Base-by-base conservation (phyloP, 2,329 filamentous ascomycete species). In the Nigrospora sphaerica region DNA sequence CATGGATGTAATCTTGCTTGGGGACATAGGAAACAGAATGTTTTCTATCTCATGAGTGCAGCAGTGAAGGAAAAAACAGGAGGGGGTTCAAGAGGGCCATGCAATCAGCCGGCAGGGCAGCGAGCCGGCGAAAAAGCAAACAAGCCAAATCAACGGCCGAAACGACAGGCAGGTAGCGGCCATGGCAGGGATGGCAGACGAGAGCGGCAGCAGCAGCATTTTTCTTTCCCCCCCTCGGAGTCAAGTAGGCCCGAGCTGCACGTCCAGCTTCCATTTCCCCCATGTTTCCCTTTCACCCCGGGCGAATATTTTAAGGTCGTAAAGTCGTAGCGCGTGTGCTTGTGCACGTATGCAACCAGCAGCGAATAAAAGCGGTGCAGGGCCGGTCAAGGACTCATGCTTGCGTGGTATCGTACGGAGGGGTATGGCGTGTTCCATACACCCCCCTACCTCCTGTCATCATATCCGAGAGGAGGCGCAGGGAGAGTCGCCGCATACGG, bases 401-500 rank as follows among this genome's bases (percentile, higher is more conserved):
- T 12, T 36, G 38, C 16, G 14, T 12, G 7, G 23, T 28, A 28
- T 28, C 23, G 23, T 28, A 28, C 23, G 23, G 23, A 5, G 7
- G 23, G 23, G 23, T 2, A 6, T 28, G 23, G 23, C 23, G 7
- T 28, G 4, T 28, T 28, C 6, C 23, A 28, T 34, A 19, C 39
- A 46, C 47, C 47, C 57, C 53, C 41, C 58, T 58, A 69, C 53
- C 62, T 64, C 59, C 64, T 63, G 50, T 63, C 62, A 45, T 63
- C 62, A 45, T 64, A 61, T 11, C 61, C 65, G 44, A 64, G 54
- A 46, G 68, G 64, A 50, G 68, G 67, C 9, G 71, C 65, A 36
- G 73, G 69, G 43, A 77, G 57, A 38, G 65, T 57, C 40, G 62
- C 60, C 38, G 66, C 58, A 54, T 75, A 75, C 3, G 73, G 68